Conservation (phyloP, 108 stramenopile species). For the Skeletonema menzelii region DNA sequence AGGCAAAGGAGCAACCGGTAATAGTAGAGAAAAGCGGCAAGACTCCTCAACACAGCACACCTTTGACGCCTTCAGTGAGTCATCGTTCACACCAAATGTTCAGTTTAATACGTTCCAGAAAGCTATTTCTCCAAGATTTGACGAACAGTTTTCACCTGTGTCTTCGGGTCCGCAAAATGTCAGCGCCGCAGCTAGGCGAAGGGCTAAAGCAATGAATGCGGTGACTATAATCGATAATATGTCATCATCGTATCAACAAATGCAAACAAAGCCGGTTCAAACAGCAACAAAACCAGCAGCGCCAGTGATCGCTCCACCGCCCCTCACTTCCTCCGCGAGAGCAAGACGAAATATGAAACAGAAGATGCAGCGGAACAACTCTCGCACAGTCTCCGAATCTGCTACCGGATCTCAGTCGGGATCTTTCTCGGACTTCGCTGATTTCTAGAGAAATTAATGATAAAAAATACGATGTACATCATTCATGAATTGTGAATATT, state of each 20-base stretch:
- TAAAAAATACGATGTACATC: neutral
- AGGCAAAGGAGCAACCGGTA: neutral
- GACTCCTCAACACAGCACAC: neutral
- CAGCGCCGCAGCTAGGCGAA: neutral
- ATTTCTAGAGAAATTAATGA: neutral
- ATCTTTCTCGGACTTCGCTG: neutral
- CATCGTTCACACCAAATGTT: neutral
- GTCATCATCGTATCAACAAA: neutral
- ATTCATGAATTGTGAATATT: neutral
- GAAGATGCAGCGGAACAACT: neutral
- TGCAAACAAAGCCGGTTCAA: neutral
- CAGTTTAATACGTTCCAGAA: neutral
- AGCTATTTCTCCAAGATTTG: neutral
- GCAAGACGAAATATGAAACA: neutral
- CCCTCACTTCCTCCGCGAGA: neutral
- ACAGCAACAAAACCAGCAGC: neutral
- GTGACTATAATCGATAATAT: neutral
- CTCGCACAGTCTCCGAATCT: neutral
- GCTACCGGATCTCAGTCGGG: neutral
- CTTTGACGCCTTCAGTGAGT: neutral
- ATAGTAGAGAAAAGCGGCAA: neutral
- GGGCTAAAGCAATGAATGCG: conserved; percentile 1
- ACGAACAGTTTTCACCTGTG: neutral
- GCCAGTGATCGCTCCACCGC: neutral
- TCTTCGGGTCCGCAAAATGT: neutral